These are phyloP conservation scores for Beta vulgaris DNA, from an alignment of 148 eudicot genomes.

Conservation along the genomic window DNA sequence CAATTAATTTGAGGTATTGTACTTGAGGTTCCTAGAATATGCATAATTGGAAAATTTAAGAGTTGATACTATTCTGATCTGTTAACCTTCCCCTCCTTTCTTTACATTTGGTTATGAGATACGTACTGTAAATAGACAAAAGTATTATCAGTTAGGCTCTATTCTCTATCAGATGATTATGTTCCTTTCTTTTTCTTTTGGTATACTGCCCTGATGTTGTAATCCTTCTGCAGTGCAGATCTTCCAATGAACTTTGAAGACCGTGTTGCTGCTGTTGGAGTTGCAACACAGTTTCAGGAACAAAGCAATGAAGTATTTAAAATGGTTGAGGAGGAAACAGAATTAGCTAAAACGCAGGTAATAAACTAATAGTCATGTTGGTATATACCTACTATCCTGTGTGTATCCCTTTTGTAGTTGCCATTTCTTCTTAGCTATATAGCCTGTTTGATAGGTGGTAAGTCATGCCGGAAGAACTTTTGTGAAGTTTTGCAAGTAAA, in stretches of 20 bases:
- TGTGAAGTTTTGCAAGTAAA: too few species aligned
- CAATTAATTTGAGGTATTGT: constrained; percentile 84
- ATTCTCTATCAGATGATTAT: neutral
- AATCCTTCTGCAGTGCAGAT: constrained; percentile 90
- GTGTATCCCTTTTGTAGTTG: constrained; percentile 4
- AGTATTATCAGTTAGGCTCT: neutral
- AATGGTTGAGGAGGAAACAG: constrained; percentile 90
- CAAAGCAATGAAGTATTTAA: constrained; percentile 63
- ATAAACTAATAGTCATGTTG: neutral
- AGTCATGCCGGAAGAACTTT: too few species aligned
- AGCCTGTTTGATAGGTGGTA: too few species aligned
- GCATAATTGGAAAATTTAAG: neutral
- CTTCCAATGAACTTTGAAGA: constrained; percentile 98
- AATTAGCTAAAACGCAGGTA: constrained; percentile 88
- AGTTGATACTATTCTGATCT: neutral
- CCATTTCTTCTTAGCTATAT: neutral
- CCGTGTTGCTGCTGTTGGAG: constrained; percentile 97
- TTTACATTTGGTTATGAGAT: constrained; percentile 11
- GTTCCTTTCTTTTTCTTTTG: neutral
- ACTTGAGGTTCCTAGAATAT: constrained; percentile 3
- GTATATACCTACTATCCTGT: neutral
- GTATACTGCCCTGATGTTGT: constrained; percentile 27
- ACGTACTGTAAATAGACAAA: neutral
- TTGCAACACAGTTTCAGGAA: constrained; percentile 95
- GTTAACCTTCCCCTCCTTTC: neutral